Evolutionary conservation across 306 rosid species (phyloP).

Genomic region (Cucurbita maxima): DNA sequence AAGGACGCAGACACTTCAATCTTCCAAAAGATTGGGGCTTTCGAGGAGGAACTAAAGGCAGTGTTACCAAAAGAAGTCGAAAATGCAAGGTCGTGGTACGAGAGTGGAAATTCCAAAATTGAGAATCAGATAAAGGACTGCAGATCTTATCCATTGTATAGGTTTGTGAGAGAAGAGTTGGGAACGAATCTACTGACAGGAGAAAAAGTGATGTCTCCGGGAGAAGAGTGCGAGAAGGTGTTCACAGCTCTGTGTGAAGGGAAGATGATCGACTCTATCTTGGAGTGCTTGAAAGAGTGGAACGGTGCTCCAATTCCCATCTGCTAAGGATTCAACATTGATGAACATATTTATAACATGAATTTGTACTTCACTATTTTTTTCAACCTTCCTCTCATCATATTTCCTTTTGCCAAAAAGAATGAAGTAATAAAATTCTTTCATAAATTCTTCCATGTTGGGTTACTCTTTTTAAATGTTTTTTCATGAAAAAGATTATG

Average conservation of each 20-base stretch:
- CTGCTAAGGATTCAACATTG: constrained; percentile 11
- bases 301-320: constrained; percentile 80
- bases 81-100: constrained; percentile 29
- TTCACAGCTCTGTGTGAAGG: constrained; percentile 66
- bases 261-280: constrained; percentile 54
- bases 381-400: not conserved
- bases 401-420: not conserved
- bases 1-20: constrained; percentile 47
- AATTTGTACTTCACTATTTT: not conserved
- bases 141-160: constrained; percentile 74
- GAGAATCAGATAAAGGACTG: constrained; percentile 54
- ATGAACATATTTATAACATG: not conserved
- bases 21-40: constrained; percentile 64
- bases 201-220: constrained; percentile 50
- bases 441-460: not conserved
- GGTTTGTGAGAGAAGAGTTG: constrained; percentile 59
- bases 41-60: constrained; percentile 58
- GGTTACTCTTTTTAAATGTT: not conserved
- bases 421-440: not conserved
- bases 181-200: constrained; percentile 42
- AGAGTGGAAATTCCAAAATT: constrained; percentile 28
- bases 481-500: too few relatives aligned
- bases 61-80: constrained; percentile 73
- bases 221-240: constrained; percentile 67
- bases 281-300: constrained; percentile 68